Evolutionary conservation across 2,329 filamentous ascomycete species (phyloP).

Genomic region (Ascosphaera apis): DNA sequence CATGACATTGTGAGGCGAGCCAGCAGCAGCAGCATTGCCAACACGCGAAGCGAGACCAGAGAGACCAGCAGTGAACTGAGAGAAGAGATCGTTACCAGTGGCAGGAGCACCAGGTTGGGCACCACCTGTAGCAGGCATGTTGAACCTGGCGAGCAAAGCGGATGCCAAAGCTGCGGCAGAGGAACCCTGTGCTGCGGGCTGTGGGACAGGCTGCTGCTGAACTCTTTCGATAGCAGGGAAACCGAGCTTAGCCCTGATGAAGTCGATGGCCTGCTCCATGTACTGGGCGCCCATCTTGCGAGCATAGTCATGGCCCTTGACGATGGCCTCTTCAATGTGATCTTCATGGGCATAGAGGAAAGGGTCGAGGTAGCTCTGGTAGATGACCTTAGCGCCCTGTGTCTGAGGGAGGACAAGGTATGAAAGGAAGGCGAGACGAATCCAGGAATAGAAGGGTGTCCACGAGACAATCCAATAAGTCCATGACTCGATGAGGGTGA

Average conservation of each 20-base stretch:
- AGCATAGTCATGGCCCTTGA: conserved; percentile 52
- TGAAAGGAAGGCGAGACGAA: conserved; percentile 65
- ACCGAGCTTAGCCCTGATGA: conserved; percentile 56
- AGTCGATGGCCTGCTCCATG: conserved; percentile 45
- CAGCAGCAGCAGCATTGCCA: not conserved
- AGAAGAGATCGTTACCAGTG: not conserved
- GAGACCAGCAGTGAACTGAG: not conserved
- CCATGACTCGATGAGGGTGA: conserved; percentile 66
- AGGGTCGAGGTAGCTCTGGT: conserved; percentile 65
- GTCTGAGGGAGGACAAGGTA: conserved; percentile 95
- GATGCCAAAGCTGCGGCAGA: not conserved
- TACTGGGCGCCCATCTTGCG: conserved; percentile 56
- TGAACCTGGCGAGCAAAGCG: not conserved
- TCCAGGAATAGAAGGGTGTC: conserved; percentile 84
- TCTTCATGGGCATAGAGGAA: conserved; percentile 71
- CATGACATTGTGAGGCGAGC: not conserved
- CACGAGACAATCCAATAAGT: conserved; percentile 68
- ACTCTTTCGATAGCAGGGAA: conserved; percentile 30
- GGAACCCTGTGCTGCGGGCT: not conserved
- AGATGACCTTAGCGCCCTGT: conserved; percentile 74
- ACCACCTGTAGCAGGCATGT: not conserved
- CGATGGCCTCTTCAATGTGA: conserved; percentile 79
- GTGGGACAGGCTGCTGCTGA: not conserved
- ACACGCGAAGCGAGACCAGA: not conserved
- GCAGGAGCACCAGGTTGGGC: no score